Evolutionary conservation across 768 basidiomycete species (phyloP).

Genomic region (Russula virescens): DNA sequence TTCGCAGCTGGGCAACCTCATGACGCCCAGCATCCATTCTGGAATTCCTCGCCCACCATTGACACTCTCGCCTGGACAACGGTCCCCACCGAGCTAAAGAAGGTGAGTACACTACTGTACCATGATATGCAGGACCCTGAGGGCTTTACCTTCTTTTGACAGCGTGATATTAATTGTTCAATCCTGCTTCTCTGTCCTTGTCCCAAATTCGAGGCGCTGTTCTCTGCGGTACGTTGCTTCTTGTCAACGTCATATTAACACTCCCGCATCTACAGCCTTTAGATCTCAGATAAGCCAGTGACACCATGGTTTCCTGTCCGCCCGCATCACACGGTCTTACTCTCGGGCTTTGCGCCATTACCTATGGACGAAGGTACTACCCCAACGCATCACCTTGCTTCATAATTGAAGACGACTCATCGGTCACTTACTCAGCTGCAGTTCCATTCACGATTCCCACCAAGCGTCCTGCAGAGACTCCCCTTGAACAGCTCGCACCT

Average conservation of each 20-base stretch:
- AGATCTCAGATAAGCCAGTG: conserved; percentile 7
- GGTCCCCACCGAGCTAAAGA: conserved; percentile 18
- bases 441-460: conserved; percentile 15
- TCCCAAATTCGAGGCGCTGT: conserved; percentile 19
- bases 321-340: conserved; percentile 14
- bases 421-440: background rate
- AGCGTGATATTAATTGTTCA: conserved; percentile 22
- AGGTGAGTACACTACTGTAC: conserved; percentile 14
- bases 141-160: background rate
- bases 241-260: conserved; percentile 7
- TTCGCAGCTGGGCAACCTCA: conserved; percentile 24
- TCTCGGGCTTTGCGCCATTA: conserved; percentile 19
- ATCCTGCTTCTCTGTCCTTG: conserved; percentile 20
- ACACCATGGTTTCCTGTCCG: conserved; percentile 19
- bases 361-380: conserved; percentile 21
- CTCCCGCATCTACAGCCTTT: background rate
- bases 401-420: conserved; percentile 11
- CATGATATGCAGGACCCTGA: background rate
- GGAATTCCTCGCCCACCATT: conserved; percentile 15
- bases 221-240: conserved; percentile 17
- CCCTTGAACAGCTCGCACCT: conserved; percentile 15
- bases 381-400: background rate
- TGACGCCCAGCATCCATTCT: conserved; percentile 14
- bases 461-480: conserved; percentile 19
- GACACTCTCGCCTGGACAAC: conserved; percentile 22